Evolutionary conservation across 345 rosid species (phyloP).

Genomic region (Cardamine resedifolia): DNA sequence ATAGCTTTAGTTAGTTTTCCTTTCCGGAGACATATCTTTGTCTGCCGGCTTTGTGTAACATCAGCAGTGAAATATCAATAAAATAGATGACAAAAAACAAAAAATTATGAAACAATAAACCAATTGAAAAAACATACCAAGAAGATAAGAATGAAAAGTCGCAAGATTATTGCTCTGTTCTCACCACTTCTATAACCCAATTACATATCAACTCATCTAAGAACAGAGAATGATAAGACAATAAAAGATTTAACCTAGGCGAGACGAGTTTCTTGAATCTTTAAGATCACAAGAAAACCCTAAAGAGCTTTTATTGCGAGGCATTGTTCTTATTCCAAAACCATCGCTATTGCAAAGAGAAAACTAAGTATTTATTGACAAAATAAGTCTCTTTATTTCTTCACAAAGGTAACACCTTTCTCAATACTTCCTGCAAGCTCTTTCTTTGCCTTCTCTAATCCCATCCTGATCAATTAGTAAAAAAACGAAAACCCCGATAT

Average conservation of each 20-base stretch:
- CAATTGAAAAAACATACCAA: background rate
- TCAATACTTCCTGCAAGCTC: conserved; percentile 76
- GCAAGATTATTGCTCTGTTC: background rate
- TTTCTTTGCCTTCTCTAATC: conserved; percentile 89
- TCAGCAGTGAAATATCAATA: too few species aligned
- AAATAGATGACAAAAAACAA: too few species aligned
- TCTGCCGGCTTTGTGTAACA: too few species aligned
- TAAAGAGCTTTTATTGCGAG: background rate
- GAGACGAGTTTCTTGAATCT: background rate
- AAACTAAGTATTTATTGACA: background rate
- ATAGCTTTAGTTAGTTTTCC: too few species aligned
- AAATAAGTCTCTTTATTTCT: conserved; percentile 43
- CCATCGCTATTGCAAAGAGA: background rate
- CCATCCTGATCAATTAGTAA: conserved; percentile 41
- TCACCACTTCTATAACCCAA: background rate
- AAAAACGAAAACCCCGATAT: background rate
- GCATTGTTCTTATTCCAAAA: conserved; percentile 26
- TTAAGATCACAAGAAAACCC: background rate
- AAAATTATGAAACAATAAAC: background rate
- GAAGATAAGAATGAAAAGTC: background rate
- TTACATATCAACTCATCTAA: background rate
- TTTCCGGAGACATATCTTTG: too few species aligned
- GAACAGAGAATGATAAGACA: background rate
- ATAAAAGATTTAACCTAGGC: background rate
- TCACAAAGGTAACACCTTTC: conserved; percentile 72